Base-by-base conservation (phyloP, 139 green algal genomes). In the Monoraphidium neglectum region DNA sequence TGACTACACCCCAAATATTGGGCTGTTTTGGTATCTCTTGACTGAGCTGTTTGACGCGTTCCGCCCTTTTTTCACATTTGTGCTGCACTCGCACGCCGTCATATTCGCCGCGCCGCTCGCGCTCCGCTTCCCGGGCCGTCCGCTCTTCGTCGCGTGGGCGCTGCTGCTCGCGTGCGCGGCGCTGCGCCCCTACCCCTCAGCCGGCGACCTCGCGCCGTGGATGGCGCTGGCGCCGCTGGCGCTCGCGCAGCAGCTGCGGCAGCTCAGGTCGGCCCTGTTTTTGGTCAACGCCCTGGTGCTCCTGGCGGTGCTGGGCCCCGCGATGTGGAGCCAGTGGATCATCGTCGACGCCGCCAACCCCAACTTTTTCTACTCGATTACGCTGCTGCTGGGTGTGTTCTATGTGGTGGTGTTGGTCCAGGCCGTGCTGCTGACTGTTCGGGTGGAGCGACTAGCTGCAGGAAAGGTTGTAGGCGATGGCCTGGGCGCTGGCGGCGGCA, bases 311-410 rank as follows among this genome's bases (percentile, higher is more conserved):
- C 79, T 91, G 51, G 84, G 78, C 2, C 84, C 81, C 16, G 77
- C 86, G 37, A 93, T 93, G 82, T 91, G 84, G 88, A 68, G 84
- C 69, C 82, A 91, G 72, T 97, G 92, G 92, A 87, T 94, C n/a
- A 63, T 82, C 4, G 53, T 86, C 28, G 83, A 88, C 63, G 84
- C 82, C 21, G 91, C 87, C 43, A 97, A 97, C 76, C 77, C 87
- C 43, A 97, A 97, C 80, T 95, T 95, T 47, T 94, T 85, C 76
- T 97, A 94, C 73, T 92, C 91, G 1, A 89, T 93, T 32, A 93
- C 87, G 70, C 76, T 97, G 54, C 61, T 91, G 36, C 81, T 90
- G 40, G 88, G 81, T n/a, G 80, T 73, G 30, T 92, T 83, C 84
- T 85, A 92, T 37, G 76, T 88, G 4, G 5, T 88, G 61, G 54